These are phyloP conservation scores for Volvox carteri DNA, from an alignment of 163 green algal genomes.

Conservation along the genomic window DNA sequence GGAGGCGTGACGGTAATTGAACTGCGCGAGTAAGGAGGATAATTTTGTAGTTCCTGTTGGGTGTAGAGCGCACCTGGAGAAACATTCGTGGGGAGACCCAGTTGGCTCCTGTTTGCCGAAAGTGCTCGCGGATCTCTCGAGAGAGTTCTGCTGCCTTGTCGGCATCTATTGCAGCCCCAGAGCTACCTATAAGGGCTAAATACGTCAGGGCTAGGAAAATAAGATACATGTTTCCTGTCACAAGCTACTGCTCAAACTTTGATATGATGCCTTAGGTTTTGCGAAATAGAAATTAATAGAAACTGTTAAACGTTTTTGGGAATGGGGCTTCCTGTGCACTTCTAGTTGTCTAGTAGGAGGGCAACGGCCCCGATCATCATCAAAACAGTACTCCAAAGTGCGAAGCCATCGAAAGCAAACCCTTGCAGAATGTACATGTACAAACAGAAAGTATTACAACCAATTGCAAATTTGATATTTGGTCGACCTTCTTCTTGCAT, in stretches of 20 bases:
- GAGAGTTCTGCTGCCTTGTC: slow-evolving; percentile 60
- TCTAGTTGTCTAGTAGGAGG: neutral
- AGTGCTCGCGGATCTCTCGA: slow-evolving; percentile 54
- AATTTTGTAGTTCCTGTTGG: too few species aligned
- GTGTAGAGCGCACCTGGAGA: slow-evolving; percentile 8
- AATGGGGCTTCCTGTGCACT: neutral
- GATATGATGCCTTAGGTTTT: neutral
- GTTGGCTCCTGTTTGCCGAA: slow-evolving; percentile 48
- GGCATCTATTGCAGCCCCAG: slow-evolving; percentile 41
- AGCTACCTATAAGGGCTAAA: neutral
- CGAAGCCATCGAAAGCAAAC: too few species aligned
- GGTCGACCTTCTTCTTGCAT: too few species aligned
- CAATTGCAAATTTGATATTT: too few species aligned
- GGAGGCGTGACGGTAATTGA: too few species aligned
- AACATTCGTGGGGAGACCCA: slow-evolving; percentile 60
- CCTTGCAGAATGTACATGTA: too few species aligned
- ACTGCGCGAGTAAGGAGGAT: too few species aligned
- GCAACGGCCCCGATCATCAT: too few species aligned
- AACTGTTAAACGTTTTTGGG: neutral
- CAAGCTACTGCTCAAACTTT: neutral
- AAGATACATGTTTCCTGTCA: neutral
- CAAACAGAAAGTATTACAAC: too few species aligned
- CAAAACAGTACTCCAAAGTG: too few species aligned
- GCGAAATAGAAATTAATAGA: neutral
- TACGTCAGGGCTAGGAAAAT: neutral